Percentiles rank a stretch among this genome's conserved stretches.
Conservation (phyloP, 1,284 basidiomycete species). For the Microstroma glucosiphilum region DNA sequence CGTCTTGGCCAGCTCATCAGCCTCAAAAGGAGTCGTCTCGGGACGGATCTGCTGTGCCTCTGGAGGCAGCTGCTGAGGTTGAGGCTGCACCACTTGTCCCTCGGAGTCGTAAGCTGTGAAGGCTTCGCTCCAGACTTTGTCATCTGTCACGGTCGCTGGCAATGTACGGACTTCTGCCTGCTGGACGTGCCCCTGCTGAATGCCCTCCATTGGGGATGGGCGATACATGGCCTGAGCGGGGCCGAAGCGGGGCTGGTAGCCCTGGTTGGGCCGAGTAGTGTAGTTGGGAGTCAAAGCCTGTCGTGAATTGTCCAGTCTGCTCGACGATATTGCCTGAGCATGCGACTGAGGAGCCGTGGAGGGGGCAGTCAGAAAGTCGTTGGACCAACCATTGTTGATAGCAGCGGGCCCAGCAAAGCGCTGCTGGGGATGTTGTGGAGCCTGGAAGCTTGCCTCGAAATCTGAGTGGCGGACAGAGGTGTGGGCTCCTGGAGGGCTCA, state of each 20-base stretch:
- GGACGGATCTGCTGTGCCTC: slow-evolving; percentile 5
- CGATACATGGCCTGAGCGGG: neutral
- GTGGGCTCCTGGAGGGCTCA: slow-evolving; percentile 8
- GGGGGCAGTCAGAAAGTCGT: neutral
- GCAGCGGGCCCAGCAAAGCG: neutral
- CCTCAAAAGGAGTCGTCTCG: slow-evolving; percentile 22
- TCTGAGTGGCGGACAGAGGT: neutral
- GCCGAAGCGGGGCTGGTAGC: slow-evolving; percentile 1
- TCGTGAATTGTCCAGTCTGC: neutral
- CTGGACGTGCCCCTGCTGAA: neutral
- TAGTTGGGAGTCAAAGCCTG: neutral
- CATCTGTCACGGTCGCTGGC: slow-evolving; percentile 12
- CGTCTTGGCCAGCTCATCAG: slow-evolving; percentile 50
- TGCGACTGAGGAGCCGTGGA: neutral
- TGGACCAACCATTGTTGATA: neutral
- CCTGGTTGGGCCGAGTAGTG: neutral
- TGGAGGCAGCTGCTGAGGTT: neutral
- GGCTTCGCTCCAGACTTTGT: slow-evolving; percentile 40
- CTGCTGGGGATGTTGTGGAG: slow-evolving; percentile 3
- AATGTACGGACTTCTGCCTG: slow-evolving; percentile 6
- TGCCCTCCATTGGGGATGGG: neutral
- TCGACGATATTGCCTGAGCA: neutral
- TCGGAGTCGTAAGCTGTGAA: slow-evolving; percentile 36
- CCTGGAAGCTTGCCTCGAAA: slow-evolving; percentile 12
- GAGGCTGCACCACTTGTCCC: neutral